Base-by-base conservation (phyloP, 495 filamentous ascomycete species). In the Penicillium pulvis region DNA sequence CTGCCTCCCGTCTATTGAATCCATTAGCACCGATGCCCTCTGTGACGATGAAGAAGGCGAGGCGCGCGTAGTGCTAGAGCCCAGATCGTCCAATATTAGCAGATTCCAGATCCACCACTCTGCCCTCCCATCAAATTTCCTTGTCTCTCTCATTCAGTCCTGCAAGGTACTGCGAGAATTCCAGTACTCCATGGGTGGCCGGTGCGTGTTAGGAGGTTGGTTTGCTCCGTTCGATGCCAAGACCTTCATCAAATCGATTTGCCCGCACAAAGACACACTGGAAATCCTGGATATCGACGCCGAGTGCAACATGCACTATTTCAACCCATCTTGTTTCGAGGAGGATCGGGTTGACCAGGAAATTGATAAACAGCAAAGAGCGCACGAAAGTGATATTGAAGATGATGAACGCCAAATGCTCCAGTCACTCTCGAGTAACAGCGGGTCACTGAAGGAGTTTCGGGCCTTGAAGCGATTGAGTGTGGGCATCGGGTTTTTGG, bases 261-360 rank as follows among this genome's bases (percentile, higher is more conserved):
- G 59, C 10, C 10, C 45, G 2, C 65, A 72, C 53, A 67, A 63
- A 19, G 53, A 62, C 2, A 70, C 65, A 9, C 52, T 74, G 17
- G 65, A 72, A 26, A 43, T 60, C 1, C 56, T 74, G 2, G 59
- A 74, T 48, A 24, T 74, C 1, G 67, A 72, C 50, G 43, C 35
- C 19, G 51, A 54, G 1, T 2, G 2, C 9, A 4, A 41, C 41
- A 53, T 59, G 49, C 10, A 33, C 47, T 55, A 47, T 28, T 55
- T 55, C 6, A 1, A 36, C 26, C n/a, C 26, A 28, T 33, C 2
- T 17, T 3, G 28, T 55, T 55, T 31, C 48, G 24, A 50, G 3
- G 19, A 50, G 24, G 48, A 36, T 20, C 28, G 12, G 12, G 33
- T 59, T 8, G 65, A 68, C 33, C 6, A 44, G n/a, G 19, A 24